Percentiles rank a stretch among this genome's conserved stretches.
phyloP scores from a whole-genome alignment of 2,329 filamentous ascomycete species.

The Paramyrothecium sp. region DNA sequence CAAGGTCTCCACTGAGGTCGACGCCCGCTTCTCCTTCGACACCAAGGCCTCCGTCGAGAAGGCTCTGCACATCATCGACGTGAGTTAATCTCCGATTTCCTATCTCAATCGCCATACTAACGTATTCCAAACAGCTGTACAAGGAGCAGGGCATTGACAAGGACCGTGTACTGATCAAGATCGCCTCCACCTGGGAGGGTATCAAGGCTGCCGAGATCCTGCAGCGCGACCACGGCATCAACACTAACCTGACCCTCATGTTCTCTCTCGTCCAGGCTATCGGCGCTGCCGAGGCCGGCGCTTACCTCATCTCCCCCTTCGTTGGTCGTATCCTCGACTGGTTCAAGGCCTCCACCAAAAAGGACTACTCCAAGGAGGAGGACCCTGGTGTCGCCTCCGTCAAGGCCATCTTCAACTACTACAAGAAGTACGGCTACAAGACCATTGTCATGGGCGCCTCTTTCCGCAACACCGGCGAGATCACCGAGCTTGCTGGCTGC shows the following conservation, averaged over 20 bases:
- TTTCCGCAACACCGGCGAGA: conserved; percentile 94
- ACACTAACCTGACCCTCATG: conserved; percentile 99
- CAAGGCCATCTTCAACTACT: conserved; percentile 97
- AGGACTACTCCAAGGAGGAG: conserved; percentile 84
- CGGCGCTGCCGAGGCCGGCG: conserved; percentile 88
- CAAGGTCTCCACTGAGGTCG: conserved; percentile 98
- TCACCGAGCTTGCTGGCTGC: conserved; percentile 96
- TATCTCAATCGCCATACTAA: conserved; percentile 6
- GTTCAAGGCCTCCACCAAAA: conserved; percentile 96
- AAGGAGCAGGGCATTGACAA: conserved; percentile 87
- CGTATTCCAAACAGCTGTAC: conserved; percentile 68
- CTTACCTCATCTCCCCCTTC: conserved; percentile 98
- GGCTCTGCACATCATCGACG: conserved; percentile 94
- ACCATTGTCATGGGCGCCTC: conserved; percentile 99
- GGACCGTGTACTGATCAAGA: conserved; percentile 96
- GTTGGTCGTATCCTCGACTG: conserved; percentile 99
- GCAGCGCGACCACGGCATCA: conserved; percentile 92
- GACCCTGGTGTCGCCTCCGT: conserved; percentile 97
- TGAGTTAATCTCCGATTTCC: conserved; percentile 39
- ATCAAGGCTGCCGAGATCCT: conserved; percentile 98
- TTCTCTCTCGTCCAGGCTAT: conserved; percentile 96
- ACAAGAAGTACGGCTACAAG: conserved; percentile 99
- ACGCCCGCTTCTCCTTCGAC: conserved; percentile 94
- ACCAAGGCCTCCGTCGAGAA: conserved; percentile 90
- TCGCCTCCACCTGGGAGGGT: conserved; percentile 98